A percentile compares a stretch with the other conserved stretches of the same genome.
These are phyloP conservation scores for Tetraselmis striata DNA, from an alignment of 139 green algal genomes.

Conservation along the genomic window DNA sequence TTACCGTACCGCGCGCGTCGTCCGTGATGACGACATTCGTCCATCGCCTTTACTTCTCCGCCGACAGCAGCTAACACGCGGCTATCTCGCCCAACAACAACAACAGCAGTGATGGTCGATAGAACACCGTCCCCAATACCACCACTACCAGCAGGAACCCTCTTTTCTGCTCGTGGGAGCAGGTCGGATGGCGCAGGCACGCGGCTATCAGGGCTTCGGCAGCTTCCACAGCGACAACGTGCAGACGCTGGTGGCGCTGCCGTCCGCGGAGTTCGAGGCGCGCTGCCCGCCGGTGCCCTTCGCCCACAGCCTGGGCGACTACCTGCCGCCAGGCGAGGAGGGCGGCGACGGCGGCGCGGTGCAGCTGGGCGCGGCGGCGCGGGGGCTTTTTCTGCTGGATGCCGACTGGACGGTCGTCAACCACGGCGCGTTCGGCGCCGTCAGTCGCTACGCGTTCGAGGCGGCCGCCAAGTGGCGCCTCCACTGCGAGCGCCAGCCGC, in stretches of 20 bases:
- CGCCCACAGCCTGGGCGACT: not conserved
- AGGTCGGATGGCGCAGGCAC: not conserved
- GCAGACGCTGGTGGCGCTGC: not conserved
- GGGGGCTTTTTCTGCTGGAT: slow-evolving; percentile 3
- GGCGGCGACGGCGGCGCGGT: not conserved
- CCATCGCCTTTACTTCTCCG: too few relatives aligned
- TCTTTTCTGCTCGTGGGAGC: too few relatives aligned
- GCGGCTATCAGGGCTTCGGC: not conserved
- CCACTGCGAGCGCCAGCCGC: slow-evolving; percentile 56
- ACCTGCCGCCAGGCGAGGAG: not conserved
- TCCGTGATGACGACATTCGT: too few relatives aligned
- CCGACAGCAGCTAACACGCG: too few relatives aligned
- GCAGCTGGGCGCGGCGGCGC: not conserved
- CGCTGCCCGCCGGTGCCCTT: not conserved
- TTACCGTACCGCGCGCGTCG: too few relatives aligned
- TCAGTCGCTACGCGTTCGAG: slow-evolving; percentile 24
- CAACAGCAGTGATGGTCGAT: too few relatives aligned
- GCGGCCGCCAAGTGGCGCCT: slow-evolving; percentile 43
- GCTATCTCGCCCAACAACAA: too few relatives aligned
- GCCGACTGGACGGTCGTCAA: slow-evolving; percentile 50
- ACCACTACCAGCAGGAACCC: too few relatives aligned
- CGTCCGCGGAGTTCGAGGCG: not conserved
- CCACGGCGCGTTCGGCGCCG: slow-evolving; percentile 57
- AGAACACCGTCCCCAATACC: too few relatives aligned
- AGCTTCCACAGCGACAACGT: not conserved